A percentile compares a stretch with the other conserved stretches of the same genome.
Evolutionary conservation across 768 basidiomycete species (phyloP).

Genomic region (Suillus luteus): DNA sequence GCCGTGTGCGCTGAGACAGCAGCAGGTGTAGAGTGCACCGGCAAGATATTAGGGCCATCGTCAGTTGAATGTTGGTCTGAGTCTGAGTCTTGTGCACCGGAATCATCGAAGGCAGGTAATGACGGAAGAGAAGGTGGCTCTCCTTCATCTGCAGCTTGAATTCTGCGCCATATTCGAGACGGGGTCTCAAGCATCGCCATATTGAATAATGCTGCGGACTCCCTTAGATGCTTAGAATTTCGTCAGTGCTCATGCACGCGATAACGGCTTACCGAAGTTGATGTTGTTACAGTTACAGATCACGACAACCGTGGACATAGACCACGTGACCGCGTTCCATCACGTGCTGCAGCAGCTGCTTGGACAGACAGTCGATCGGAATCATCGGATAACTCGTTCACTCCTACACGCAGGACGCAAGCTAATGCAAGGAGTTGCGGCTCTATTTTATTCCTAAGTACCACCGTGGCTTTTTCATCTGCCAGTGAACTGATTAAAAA

Average conservation of each 20-base stretch:
- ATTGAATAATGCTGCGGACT: slow-evolving; percentile 12
- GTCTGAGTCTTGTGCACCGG: slow-evolving; percentile 42
- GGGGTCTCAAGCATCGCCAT: slow-evolving; percentile 74
- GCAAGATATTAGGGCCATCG: slow-evolving; percentile 47
- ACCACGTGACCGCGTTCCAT: slow-evolving; percentile 29
- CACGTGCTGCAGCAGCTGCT: background rate
- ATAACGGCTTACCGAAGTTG: slow-evolving; percentile 8
- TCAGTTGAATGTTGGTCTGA: slow-evolving; percentile 40
- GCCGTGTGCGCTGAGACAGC: slow-evolving; percentile 50
- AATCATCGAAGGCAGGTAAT: slow-evolving; percentile 70
- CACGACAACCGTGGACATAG: slow-evolving; percentile 13
- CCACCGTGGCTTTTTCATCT: too few species aligned
- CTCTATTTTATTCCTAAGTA: too few species aligned
- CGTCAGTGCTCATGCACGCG: background rate
- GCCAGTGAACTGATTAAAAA: too few species aligned
- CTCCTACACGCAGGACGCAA: too few species aligned
- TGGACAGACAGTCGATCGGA: too few species aligned
- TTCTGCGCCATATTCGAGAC: slow-evolving; percentile 82
- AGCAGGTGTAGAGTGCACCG: slow-evolving; percentile 69
- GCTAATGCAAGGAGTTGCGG: too few species aligned
- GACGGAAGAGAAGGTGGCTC: slow-evolving; percentile 86
- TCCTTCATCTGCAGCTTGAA: slow-evolving; percentile 70
- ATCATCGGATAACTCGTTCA: too few species aligned
- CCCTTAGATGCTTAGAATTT: background rate
- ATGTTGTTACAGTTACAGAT: background rate